These are phyloP conservation scores for Letharia lupina DNA, from an alignment of 495 filamentous ascomycete species.

Conservation along the genomic window DNA sequence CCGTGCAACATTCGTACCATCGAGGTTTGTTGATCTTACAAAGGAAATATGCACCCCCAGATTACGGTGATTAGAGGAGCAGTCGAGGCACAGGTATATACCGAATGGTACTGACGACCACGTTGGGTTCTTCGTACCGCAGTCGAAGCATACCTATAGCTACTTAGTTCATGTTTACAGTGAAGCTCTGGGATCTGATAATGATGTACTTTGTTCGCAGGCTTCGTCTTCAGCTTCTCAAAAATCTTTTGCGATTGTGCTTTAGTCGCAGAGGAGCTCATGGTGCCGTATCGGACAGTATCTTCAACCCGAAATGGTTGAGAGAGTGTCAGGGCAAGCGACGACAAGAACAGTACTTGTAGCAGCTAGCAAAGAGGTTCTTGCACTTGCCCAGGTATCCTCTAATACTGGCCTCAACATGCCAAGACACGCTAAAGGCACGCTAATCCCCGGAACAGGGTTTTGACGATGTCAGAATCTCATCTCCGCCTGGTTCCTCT, in stretches of 20 bases:
- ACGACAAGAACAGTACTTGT: not conserved
- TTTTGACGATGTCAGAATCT: not conserved
- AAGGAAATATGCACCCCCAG: conserved; percentile 94
- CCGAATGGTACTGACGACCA: conserved; percentile 97
- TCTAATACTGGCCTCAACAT: not conserved
- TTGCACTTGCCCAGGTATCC: not conserved
- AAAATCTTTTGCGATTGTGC: conserved; percentile 94
- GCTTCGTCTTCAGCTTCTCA: conserved; percentile 89
- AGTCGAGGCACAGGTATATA: conserved; percentile 97
- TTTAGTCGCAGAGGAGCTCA: conserved; percentile 82
- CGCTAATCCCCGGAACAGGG: too few relatives aligned
- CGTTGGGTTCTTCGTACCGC: conserved; percentile 90
- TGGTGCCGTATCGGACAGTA: conserved; percentile 35
- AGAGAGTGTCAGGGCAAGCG: not conserved
- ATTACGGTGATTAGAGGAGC: conserved; percentile 85
- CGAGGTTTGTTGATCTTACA: conserved; percentile 94
- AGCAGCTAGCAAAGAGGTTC: not conserved
- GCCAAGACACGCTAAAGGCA: not conserved
- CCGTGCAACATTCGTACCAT: conserved; percentile 59
- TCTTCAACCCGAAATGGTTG: not conserved
- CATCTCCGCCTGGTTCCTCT: not conserved
- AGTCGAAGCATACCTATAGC: conserved; percentile 88
- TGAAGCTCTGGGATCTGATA: conserved; percentile 9
- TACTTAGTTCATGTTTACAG: conserved; percentile 24
- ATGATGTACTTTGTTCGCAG: conserved; percentile 76